phyloP scores from a whole-genome alignment of 352 stramenopile genomes.

The Halophytophthora batemanensis region DNA sequence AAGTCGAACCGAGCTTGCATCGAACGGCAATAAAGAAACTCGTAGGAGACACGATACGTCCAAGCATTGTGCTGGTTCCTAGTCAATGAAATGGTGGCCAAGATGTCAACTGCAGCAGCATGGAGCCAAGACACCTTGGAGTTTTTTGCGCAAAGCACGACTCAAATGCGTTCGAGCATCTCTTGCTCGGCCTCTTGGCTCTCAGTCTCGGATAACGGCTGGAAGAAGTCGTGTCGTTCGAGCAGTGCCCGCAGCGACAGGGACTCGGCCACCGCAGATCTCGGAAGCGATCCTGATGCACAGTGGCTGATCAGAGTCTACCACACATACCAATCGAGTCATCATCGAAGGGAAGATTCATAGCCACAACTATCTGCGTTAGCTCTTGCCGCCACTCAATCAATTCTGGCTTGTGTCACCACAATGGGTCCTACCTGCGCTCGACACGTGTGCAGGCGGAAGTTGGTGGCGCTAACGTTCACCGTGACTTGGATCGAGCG shows the following conservation, averaged over 20 bases:
- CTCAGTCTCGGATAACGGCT: constrained; percentile 11
- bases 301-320: constrained; percentile 9
- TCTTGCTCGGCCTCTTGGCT: constrained; percentile 13
- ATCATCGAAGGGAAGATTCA: background rate
- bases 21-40: no score
- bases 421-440: constrained; percentile 6
- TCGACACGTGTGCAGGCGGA: constrained; percentile 13
- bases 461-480: constrained; percentile 9
- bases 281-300: background rate
- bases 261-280: background rate
- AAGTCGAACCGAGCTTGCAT: no score
- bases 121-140: no score
- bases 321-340: background rate
- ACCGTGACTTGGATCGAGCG: constrained; percentile 3
- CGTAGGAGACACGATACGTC: no score
- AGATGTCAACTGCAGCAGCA: no score
- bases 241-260: constrained; percentile 9
- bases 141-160: no score
- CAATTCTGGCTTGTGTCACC: no score
- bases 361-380: background rate
- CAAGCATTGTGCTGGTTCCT: no score
- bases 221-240: constrained; percentile 19
- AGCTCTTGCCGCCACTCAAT: background rate
- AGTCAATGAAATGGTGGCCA: no score
- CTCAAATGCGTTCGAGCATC: constrained; percentile 6